Conservation (phyloP, 495 filamentous ascomycete species). For the Ascobolus immersus region DNA sequence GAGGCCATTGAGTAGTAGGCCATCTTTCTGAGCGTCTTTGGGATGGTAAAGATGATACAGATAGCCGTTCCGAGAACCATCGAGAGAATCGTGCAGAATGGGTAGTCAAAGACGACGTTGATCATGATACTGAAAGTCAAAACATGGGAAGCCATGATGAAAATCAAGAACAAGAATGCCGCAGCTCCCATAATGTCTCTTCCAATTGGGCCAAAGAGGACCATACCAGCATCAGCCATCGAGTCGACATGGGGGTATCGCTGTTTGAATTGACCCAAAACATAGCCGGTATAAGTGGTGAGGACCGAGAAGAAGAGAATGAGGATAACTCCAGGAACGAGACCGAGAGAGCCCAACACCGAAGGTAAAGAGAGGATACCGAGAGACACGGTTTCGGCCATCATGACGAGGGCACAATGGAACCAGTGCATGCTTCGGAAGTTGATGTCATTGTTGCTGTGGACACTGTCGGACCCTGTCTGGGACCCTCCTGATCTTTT, state of each 20-base stretch:
- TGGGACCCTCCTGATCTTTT: too few relatives aligned
- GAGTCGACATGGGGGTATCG: conserved; percentile 37
- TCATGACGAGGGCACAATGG: conserved; percentile 33
- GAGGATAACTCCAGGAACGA: conserved; percentile 24
- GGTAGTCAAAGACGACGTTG: conserved; percentile 36
- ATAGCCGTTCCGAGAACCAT: conserved; percentile 36
- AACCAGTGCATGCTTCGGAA: too few relatives aligned
- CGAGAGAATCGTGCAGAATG: conserved; percentile 41
- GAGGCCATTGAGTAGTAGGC: conserved; percentile 37
- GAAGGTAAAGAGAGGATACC: conserved; percentile 34
- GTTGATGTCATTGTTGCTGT: too few relatives aligned
- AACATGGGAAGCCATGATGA: conserved; percentile 54
- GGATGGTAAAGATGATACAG: conserved; percentile 34
- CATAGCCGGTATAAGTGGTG: conserved; percentile 51
- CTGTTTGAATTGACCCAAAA: conserved; percentile 54
- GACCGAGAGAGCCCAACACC: conserved; percentile 27
- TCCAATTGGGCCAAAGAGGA: conserved; percentile 37
- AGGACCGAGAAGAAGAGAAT: conserved; percentile 28
- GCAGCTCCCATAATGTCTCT: conserved; percentile 37
- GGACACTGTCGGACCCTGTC: too few relatives aligned
- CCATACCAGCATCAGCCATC: conserved; percentile 43
- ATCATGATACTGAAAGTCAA: conserved; percentile 49
- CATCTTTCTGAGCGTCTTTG: conserved; percentile 34
- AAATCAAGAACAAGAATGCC: conserved; percentile 42
- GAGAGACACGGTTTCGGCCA: conserved; percentile 35